A percentile compares a stretch with the other conserved stretches of the same genome.
Conservation (phyloP, 345 rosid species). For the Salix koriyanagi region DNA sequence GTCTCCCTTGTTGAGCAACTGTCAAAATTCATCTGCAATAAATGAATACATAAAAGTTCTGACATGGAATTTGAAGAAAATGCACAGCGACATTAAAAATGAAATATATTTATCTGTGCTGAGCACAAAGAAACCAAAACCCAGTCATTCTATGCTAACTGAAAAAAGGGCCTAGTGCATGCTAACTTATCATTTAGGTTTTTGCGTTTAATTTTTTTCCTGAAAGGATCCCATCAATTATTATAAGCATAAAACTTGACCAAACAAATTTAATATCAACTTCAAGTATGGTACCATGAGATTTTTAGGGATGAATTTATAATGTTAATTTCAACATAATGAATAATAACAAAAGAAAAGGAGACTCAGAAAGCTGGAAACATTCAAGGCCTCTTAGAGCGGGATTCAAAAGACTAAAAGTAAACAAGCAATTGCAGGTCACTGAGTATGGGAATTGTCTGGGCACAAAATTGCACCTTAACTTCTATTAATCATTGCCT, state of each 20-base stretch:
- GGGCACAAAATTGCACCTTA: background rate
- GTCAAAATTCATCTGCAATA: conserved; percentile 85
- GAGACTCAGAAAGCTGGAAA: background rate
- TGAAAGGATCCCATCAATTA: background rate
- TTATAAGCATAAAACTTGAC: background rate
- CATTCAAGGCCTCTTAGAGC: background rate
- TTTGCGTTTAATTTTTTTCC: background rate
- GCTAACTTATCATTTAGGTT: background rate
- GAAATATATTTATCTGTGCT: background rate
- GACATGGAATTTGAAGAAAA: background rate
- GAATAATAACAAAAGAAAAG: background rate
- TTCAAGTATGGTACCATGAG: background rate
- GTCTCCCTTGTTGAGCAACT: conserved; percentile 84
- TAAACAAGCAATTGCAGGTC: background rate
- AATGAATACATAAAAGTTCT: background rate
- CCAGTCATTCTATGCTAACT: background rate
- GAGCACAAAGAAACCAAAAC: background rate
- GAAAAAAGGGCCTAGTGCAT: background rate
- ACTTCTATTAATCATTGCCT: background rate
- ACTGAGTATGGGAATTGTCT: background rate
- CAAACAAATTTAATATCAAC: background rate
- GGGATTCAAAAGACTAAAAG: background rate
- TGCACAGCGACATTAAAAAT: background rate
- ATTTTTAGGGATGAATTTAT: background rate
- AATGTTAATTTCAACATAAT: background rate